Base-by-base conservation (phyloP, 2,329 filamentous ascomycete genomes). In the Lachnellula willkommii region DNA sequence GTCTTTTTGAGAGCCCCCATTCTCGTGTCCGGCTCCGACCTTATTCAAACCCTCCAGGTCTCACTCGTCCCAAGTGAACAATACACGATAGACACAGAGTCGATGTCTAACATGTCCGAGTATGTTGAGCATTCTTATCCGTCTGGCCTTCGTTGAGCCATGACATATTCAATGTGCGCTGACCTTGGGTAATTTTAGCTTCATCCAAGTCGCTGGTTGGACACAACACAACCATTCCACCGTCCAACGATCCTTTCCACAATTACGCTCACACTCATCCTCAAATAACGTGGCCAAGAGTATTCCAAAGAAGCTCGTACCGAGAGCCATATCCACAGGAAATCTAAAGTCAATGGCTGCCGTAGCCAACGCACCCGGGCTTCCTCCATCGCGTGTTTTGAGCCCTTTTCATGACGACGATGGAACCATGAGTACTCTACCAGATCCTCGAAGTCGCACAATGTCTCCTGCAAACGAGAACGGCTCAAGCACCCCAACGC, bases 351-450 rank as follows among this genome's bases (percentile, higher is more conserved):
- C 68, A 28, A 76, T 76, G 59, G 71, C 73, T 5, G 59, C 64
- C 14, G 55, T 68, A 28, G 46, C 65, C 53, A 60, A 57, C 54
- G 55, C 62, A 26, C 64, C 63, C 20, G 54, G 58, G 6, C 53
- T 65, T 37, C 60, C 66, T 15, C 51, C 54, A 40, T 51, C 65
- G 1, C 53, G 58, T 43, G 8, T 47, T 4, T 71, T 74, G 15
- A 69, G 74, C 15, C 68, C 73, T 11, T 74, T 75, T 20, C 66
- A 74, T 20, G 74, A 80, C 62, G 76, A 80, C 48, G 78, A 80
- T 62, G 78, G 82, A 66, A 82, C 83, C 65, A 79, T 89, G 73
- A 88, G 83, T 69, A 89, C 87, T 1, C 75, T 89, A 51, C 85
- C 86, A 40, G 83, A 86, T 65, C 83, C 83, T 14, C 76, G 83